Conservation (phyloP, 179 eudicot genomes). For the Vitellaria paradoxa region DNA sequence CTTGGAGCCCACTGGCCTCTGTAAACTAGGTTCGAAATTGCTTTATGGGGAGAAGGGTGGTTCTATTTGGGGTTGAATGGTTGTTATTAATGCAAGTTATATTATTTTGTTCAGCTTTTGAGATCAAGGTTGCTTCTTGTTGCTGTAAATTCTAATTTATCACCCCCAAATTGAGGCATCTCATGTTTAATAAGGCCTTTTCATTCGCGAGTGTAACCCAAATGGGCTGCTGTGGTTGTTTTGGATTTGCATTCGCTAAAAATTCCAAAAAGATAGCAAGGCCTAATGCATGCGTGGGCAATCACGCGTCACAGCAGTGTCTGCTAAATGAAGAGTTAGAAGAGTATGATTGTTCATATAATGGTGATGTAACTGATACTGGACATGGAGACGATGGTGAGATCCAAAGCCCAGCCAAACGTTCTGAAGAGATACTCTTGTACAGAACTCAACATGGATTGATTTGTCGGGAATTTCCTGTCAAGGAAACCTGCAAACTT, state of each 20-base stretch:
- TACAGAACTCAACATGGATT: slow-evolving; percentile 57
- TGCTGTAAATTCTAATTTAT: background rate
- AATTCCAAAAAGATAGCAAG: slow-evolving; percentile 39
- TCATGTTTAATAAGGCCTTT: slow-evolving; percentile 27
- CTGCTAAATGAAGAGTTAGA: slow-evolving; percentile 51
- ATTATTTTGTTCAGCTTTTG: slow-evolving; percentile 24
- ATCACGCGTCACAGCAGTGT: slow-evolving; percentile 41
- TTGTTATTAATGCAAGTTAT: slow-evolving; percentile 1
- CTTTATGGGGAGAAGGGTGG: background rate
- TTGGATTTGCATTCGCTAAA: slow-evolving; percentile 62
- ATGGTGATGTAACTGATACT: slow-evolving; percentile 55
- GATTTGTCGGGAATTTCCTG: slow-evolving; percentile 77
- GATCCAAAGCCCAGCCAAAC: slow-evolving; percentile 45
- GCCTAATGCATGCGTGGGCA: slow-evolving; percentile 28
- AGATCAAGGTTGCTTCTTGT: slow-evolving; percentile 1
- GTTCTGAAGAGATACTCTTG: slow-evolving; percentile 71
- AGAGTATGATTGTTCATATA: slow-evolving; percentile 40
- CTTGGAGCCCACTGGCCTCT: slow-evolving; percentile 15
- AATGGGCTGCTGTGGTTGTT: slow-evolving; percentile 95
- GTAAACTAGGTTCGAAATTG: slow-evolving; percentile 12
- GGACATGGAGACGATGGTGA: slow-evolving; percentile 55
- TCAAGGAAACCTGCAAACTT: slow-evolving; percentile 70
- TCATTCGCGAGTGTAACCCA: slow-evolving; percentile 40
- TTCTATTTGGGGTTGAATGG: background rate
- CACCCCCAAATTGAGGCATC: slow-evolving; percentile 3